These are phyloP conservation scores for Penicillium brasilianum DNA, from an alignment of 2,329 filamentous ascomycete species.

Conservation along the genomic window DNA sequence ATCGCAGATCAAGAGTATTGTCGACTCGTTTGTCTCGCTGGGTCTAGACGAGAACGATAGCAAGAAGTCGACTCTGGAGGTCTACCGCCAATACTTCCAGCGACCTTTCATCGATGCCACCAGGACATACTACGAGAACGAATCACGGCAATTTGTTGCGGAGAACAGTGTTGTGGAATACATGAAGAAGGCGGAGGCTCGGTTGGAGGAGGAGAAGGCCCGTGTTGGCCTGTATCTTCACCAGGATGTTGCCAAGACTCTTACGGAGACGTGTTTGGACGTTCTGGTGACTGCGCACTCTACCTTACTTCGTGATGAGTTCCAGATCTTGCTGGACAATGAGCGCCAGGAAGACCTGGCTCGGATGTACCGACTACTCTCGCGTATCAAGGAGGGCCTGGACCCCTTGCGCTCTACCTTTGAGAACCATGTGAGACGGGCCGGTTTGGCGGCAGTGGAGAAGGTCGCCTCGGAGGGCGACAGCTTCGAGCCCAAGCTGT, in stretches of 20 bases:
- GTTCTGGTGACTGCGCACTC: conserved; percentile 91
- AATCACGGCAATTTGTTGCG: conserved; percentile 91
- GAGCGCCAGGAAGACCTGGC: conserved; percentile 95
- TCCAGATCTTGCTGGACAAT: conserved; percentile 90
- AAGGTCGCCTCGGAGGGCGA: conserved; percentile 90
- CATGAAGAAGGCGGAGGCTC: conserved; percentile 97
- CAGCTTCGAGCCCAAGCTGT: conserved; percentile 91
- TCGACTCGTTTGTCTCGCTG: conserved; percentile 94
- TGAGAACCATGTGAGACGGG: conserved; percentile 89
- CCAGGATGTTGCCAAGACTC: conserved; percentile 79
- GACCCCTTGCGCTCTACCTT: conserved; percentile 87
- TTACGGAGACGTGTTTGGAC: conserved; percentile 87
- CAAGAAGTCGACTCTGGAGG: conserved; percentile 91
- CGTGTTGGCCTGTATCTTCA: conserved; percentile 91
- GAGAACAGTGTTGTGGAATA: conserved; percentile 99
- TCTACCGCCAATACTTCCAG: conserved; percentile 93
- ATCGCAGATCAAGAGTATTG: conserved; percentile 93
- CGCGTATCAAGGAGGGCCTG: conserved; percentile 85
- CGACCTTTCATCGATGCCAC: conserved; percentile 88
- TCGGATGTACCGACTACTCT: conserved; percentile 91
- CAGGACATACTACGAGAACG: conserved; percentile 81
- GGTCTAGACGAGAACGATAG: conserved; percentile 92
- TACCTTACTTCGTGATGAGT: conserved; percentile 85
- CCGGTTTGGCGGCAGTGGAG: conserved; percentile 83
- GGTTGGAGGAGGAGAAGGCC: conserved; percentile 90